Evolutionary conservation across 768 basidiomycete species (phyloP), one percentile per base, ranked within the genome.

Genomic region (Artomyces pyxidatus): DNA sequence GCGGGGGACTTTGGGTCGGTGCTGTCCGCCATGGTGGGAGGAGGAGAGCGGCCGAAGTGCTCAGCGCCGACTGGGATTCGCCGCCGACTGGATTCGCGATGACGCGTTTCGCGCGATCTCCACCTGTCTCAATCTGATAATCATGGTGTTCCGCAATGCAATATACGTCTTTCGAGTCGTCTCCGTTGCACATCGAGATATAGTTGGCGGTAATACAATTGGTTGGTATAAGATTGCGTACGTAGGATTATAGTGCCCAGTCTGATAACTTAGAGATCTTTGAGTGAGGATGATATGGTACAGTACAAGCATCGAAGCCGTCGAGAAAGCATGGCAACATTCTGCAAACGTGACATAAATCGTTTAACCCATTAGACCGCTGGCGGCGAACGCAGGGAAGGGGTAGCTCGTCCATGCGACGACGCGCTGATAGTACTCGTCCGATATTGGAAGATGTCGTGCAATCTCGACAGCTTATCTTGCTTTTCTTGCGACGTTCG

Each of bases 391-490:
- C 45, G 25, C 32, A 17, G 19, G 9, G 40, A 43, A 26, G 47
- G 47, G 16, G 47, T 48, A n/a, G 47, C 38, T n/a, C 58, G 63
- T 19, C 59, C 61, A 6, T 62, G 57, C 17, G 68, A 71, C 9
- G 75, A 74, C 45, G 67, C 71, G 58, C 74, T 76, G 22, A 65
- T 58, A 32, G 77, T 77, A 61, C 86, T 88, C 22, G 83, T 77
- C 47, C 86, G 77, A 65, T 91, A 90, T 58, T 87, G 85, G 67
- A 90, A 91, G 54, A 90, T 73, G 60, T 86, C 80, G 61, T 90
- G 88, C 45, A 91, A 63, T 58, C 83, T 71, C 37, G 87, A 83
- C 27, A 89, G 62, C 59, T 80, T 81, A 47, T 88, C 83, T 57
- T 85, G 80, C 42, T 64, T 61, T 5, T 61, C 61, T 61, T 41